Evolutionary conservation across 2,329 filamentous ascomycete genomes (phyloP).

Genomic region (Trichoderma atroviride): DNA sequence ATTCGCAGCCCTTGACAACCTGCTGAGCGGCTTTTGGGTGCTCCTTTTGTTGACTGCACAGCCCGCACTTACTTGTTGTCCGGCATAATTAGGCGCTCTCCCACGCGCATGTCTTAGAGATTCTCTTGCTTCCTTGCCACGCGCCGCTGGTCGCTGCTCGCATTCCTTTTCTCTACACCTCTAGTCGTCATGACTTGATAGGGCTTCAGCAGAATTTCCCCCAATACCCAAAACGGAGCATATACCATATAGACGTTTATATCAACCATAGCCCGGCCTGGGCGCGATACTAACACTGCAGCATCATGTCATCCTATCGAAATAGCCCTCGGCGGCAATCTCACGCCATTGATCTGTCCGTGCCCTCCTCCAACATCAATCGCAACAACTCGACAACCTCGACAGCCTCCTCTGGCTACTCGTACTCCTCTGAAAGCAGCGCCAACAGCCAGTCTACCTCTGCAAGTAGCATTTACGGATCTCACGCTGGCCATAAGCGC

Average conservation of each 20-base stretch:
- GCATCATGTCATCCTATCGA: slow-evolving; percentile 57
- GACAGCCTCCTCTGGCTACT: slow-evolving; percentile 70
- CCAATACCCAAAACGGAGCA: slow-evolving; percentile 25
- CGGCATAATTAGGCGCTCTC: slow-evolving; percentile 19
- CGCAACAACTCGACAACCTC: slow-evolving; percentile 71
- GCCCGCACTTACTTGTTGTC: not conserved
- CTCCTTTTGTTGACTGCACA: slow-evolving; percentile 2
- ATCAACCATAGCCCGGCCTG: slow-evolving; percentile 28
- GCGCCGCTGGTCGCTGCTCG: slow-evolving; percentile 28
- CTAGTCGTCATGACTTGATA: slow-evolving; percentile 36
- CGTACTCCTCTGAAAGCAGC: slow-evolving; percentile 61
- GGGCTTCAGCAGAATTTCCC: slow-evolving; percentile 31
- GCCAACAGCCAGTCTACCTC: slow-evolving; percentile 66
- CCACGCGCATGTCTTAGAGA: slow-evolving; percentile 33
- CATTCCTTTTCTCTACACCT: slow-evolving; percentile 23
- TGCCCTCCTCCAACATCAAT: slow-evolving; percentile 48
- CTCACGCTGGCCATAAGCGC: slow-evolving; percentile 64
- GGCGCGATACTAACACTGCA: slow-evolving; percentile 30
- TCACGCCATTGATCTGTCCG: slow-evolving; percentile 50
- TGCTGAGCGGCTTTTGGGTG: not conserved
- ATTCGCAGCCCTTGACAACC: slow-evolving; percentile 21
- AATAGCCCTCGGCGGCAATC: slow-evolving; percentile 61
- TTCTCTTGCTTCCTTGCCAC: slow-evolving; percentile 28
- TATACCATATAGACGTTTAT: slow-evolving; percentile 9
- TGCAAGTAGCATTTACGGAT: slow-evolving; percentile 62